Evolutionary conservation across 1,284 basidiomycete species (phyloP).

Genomic region (Wolfiporia cocos): DNA sequence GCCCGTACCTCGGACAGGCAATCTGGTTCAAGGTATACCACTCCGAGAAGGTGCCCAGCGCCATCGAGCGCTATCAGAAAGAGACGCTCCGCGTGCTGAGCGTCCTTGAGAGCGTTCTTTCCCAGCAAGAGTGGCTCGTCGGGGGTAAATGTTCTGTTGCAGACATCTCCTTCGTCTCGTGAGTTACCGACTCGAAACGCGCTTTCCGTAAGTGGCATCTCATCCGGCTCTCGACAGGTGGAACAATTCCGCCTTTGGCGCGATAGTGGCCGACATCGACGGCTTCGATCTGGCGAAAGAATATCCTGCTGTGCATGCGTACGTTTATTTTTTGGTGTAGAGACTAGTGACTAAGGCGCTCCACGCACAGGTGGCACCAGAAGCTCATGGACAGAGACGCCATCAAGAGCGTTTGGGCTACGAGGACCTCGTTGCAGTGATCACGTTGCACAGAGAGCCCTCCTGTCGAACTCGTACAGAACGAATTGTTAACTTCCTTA

Average conservation of each 20-base stretch:
- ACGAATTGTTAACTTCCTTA: too few relatives aligned
- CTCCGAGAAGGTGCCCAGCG: slow-evolving; percentile 17
- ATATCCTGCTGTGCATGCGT: background rate
- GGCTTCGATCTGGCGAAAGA: background rate
- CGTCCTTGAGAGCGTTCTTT: slow-evolving; percentile 20
- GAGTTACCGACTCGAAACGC: background rate
- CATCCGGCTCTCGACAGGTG: background rate
- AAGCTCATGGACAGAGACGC: too few relatives aligned
- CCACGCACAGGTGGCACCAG: too few relatives aligned
- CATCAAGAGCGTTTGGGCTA: too few relatives aligned
- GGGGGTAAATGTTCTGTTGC: slow-evolving; percentile 10
- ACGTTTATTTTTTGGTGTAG: too few relatives aligned
- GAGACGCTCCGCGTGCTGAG: slow-evolving; percentile 24
- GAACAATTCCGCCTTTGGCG: background rate
- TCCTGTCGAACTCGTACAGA: too few relatives aligned
- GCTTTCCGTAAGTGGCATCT: background rate
- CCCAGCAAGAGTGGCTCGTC: slow-evolving; percentile 13
- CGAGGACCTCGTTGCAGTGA: too few relatives aligned
- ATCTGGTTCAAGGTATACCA: slow-evolving; percentile 21
- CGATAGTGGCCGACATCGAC: background rate
- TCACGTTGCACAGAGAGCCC: too few relatives aligned
- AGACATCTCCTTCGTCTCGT: slow-evolving; percentile 12
- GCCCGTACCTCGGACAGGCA: slow-evolving; percentile 16
- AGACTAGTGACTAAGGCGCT: too few relatives aligned
- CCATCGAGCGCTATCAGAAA: slow-evolving; percentile 23